Evolutionary conservation across 176 grass and related monocot species (phyloP).

Genomic region (Oryza meridionalis): DNA sequence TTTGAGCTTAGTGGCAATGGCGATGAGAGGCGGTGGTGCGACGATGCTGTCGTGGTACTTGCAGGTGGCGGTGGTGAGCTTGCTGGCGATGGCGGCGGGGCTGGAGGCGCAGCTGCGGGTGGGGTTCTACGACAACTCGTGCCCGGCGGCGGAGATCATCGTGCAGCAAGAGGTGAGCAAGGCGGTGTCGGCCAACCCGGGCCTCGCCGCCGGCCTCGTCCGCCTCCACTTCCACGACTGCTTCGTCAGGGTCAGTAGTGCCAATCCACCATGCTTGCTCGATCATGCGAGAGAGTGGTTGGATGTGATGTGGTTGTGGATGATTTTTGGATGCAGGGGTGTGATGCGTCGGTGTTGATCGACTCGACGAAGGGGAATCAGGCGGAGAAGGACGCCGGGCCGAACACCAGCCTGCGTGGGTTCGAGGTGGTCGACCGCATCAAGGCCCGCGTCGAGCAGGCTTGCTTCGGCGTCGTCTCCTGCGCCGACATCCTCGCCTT

Average conservation of each 20-base stretch:
- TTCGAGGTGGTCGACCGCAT: constrained; percentile 76
- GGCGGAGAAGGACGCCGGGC: constrained; percentile 84
- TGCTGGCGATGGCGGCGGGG: constrained; percentile 45
- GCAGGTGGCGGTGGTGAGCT: constrained; percentile 20
- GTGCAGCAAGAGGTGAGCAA: constrained; percentile 74
- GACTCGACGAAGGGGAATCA: constrained; percentile 68
- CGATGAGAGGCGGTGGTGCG: background rate
- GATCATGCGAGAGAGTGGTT: background rate
- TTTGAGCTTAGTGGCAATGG: constrained; percentile 23
- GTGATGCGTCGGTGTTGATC: constrained; percentile 84
- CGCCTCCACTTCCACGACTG: constrained; percentile 91
- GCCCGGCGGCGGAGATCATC: constrained; percentile 78
- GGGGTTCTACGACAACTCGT: constrained; percentile 74
- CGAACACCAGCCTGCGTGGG: constrained; percentile 78
- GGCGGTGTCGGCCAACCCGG: constrained; percentile 53
- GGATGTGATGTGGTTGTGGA: background rate
- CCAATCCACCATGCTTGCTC: background rate
- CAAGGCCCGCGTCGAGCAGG: constrained; percentile 70
- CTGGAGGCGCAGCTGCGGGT: constrained; percentile 57
- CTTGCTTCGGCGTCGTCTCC: constrained; percentile 72
- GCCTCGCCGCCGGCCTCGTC: constrained; percentile 71
- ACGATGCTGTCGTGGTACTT: background rate
- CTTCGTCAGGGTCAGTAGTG: constrained; percentile 63
- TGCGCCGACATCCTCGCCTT: constrained; percentile 95
- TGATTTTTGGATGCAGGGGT: constrained; percentile 48